phyloP scores from a whole-genome alignment of 1,139 yeast species.

The Pneumocystis canis region DNA sequence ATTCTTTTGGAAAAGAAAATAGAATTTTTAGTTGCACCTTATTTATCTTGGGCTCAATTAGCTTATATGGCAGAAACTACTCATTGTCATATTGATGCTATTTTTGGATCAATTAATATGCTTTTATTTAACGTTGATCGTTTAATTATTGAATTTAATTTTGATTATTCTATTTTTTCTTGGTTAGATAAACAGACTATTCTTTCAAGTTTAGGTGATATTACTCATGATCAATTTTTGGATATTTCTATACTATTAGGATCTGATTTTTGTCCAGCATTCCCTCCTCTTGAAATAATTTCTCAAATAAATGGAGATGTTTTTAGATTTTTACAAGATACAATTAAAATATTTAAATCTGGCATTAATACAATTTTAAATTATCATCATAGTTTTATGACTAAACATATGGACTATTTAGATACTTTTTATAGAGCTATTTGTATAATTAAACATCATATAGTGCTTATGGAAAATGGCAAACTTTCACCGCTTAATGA shows the following conservation, averaged over 20 bases:
- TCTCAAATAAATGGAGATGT: constrained; percentile 25
- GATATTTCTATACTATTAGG: constrained; percentile 38
- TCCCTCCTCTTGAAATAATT: constrained; percentile 31
- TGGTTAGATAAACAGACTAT: constrained; percentile 1
- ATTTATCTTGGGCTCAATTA: constrained; percentile 66
- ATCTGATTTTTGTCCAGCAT: constrained; percentile 61
- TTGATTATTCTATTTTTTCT: constrained; percentile 41
- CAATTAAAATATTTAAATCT: constrained; percentile 33
- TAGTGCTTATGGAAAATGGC: constrained; percentile 58
- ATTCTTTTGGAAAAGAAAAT: constrained; percentile 38
- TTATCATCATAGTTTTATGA: constrained; percentile 32
- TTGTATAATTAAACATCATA: constrained; percentile 43
- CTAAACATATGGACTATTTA: constrained; percentile 25
- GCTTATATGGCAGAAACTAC: constrained; percentile 45
- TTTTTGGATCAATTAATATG: constrained; percentile 69
- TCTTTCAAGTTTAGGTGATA: constrained; percentile 35
- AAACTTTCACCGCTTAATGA: constrained; percentile 42
- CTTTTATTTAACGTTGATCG: constrained; percentile 50
- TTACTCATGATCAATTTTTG: constrained; percentile 50
- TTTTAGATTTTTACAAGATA: constrained; percentile 30
- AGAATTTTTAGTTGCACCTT: constrained; percentile 70
- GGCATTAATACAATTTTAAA: constrained; percentile 24
- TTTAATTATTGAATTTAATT: constrained; percentile 51
- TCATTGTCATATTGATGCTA: constrained; percentile 46
- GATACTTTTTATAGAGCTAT: constrained; percentile 5